Percentiles rank a stretch among this genome's conserved stretches.
Conservation (phyloP, 345 rosid species). For the Melaleuca quinquenervia region DNA sequence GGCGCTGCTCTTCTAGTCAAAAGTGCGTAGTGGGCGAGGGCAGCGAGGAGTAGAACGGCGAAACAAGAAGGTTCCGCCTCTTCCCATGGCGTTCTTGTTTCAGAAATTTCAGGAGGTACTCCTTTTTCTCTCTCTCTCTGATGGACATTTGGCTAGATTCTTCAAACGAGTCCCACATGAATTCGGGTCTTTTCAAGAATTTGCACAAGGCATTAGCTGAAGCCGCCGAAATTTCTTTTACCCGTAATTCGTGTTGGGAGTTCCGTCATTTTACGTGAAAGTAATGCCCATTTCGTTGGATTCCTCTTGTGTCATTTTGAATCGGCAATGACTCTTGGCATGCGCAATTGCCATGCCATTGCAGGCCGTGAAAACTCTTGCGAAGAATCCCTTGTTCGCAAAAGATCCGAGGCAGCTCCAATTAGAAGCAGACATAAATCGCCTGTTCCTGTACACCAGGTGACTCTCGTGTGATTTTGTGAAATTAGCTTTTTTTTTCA, state of each 20-base stretch:
- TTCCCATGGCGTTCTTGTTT: constrained; percentile 28
- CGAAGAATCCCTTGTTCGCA: constrained; percentile 58
- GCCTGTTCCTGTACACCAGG: constrained; percentile 76
- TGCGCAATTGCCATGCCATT: not conserved
- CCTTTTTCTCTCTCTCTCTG: not conserved
- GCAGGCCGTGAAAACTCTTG: constrained; percentile 61
- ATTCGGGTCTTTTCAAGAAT: not conserved
- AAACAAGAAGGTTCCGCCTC: too few relatives aligned
- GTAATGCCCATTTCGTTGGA: not conserved
- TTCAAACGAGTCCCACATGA: not conserved
- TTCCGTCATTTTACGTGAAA: not conserved
- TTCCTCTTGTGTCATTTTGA: not conserved
- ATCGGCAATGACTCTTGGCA: not conserved
- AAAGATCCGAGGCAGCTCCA: constrained; percentile 66
- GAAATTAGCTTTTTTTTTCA: not conserved
- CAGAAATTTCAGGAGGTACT: constrained; percentile 36
- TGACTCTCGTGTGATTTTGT: not conserved
- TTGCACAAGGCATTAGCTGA: not conserved
- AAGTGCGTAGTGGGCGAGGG: not conserved
- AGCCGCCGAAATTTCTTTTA: not conserved
- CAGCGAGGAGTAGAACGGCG: not conserved
- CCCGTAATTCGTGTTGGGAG: not conserved
- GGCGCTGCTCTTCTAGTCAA: not conserved
- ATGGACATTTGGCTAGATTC: not conserved
- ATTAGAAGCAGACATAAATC: constrained; percentile 68